Base-by-base conservation (phyloP, 78 protist species). In the Dictyostelium capitatum region DNA sequence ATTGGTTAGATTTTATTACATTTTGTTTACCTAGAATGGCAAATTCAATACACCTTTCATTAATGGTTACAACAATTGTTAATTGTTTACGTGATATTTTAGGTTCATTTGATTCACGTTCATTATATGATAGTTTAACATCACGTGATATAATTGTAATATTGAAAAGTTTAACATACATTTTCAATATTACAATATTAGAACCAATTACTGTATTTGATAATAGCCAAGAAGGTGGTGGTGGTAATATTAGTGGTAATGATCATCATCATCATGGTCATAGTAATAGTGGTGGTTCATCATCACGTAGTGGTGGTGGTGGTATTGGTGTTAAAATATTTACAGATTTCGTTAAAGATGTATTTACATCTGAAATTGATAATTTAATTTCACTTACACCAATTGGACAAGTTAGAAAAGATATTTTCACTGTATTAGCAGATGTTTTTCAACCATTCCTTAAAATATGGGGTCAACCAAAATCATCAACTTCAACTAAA, bases 1-100 rank as follows among this genome's bases (percentile, higher is more conserved):
- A 90, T 79, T 90, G 95, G 95, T 32, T 90, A 11, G 95, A 90
- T 64, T 90, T 90, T 67, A 90, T 90, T 2, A 90, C 84, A 5
- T 90, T 82, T 30, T 82, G 89, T 82, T 46, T 90, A 14, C 95
- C 95, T 10, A 75, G 89, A 75, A 90, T 90, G 95, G 56, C 79
- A 23, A 59, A 47, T 30, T 90, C 89, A 11, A 9, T 78, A 5
- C 79, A 82, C 25, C 32, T 90, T 1, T 69, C 89, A 46, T 37
- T 28, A 7, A 80, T 75, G 6, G 95, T 79, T 1, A 56, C 47
- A 0, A 90, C 93, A 11, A 87, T 87, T 43, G 70, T 90, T 9
- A 90, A 90, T 64, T 90, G 95, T 59, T 53, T 90, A n/a, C 82
- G 95, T n/a, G 95, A 90, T 47, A 23, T 90, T 23, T 2, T 90